phyloP scores from a whole-genome alignment of 306 rosid species.

The Datisca glomerata region DNA sequence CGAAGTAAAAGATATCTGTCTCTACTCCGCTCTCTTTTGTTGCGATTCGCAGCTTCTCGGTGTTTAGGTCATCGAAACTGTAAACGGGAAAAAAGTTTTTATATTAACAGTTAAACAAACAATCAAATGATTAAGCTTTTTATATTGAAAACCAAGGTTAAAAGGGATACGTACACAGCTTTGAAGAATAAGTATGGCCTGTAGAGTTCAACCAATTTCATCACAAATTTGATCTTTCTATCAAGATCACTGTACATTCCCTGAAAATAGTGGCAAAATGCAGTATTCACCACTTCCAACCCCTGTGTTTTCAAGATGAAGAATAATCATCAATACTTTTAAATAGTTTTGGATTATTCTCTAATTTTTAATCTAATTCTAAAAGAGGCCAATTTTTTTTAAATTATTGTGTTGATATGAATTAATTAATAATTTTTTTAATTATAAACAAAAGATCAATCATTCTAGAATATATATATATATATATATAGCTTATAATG shows the following conservation, averaged over 20 bases:
- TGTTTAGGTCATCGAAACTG: constrained; percentile 64
- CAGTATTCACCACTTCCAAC: constrained; percentile 41
- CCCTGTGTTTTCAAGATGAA: constrained; percentile 27
- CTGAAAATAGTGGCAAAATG: constrained; percentile 51
- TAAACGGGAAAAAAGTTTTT: background rate
- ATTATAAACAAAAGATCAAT: too few species aligned
- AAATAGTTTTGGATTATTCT: background rate
- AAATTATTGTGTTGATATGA: too few species aligned
- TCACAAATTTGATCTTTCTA: constrained; percentile 45
- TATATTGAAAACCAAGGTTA: background rate
- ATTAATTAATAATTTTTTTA: too few species aligned
- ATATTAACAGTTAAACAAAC: too few species aligned
- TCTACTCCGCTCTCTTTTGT: constrained; percentile 27
- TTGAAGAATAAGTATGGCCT: constrained; percentile 71
- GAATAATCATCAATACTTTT: background rate
- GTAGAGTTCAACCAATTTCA: constrained; percentile 67
- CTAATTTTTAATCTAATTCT: background rate
- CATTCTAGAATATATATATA: too few species aligned
- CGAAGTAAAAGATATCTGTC: constrained; percentile 46
- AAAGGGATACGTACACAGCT: constrained; percentile 42
- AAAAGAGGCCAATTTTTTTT: too few species aligned
- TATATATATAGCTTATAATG: too few species aligned
- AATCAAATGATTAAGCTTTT: background rate
- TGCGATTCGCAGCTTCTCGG: constrained; percentile 38
- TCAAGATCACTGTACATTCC: constrained; percentile 27